Conservation (phyloP, 2,329 filamentous ascomycete genomes). For the Sclerotinia minor region DNA sequence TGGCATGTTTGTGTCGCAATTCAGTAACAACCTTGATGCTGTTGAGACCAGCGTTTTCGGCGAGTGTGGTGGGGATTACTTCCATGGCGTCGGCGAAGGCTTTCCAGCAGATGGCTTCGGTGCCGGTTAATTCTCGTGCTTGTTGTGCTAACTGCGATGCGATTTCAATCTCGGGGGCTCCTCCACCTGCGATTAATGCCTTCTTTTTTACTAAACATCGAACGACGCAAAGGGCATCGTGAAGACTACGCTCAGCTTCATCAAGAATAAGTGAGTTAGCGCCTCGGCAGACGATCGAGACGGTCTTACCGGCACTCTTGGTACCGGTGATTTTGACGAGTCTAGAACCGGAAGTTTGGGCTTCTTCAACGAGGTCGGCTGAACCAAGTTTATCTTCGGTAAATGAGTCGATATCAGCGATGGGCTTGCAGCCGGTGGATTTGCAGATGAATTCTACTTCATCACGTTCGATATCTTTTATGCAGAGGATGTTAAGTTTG, state of each 20-base stretch:
- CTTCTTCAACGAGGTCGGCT: constrained; percentile 91
- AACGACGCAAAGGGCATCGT: constrained; percentile 97
- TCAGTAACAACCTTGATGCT: constrained; percentile 99
- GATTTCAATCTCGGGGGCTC: constrained; percentile 95
- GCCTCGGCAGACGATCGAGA: constrained; percentile 91
- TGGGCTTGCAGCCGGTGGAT: constrained; percentile 96
- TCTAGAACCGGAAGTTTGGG: constrained; percentile 80
- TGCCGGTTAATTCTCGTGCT: constrained; percentile 80
- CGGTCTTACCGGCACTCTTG: constrained; percentile 79
- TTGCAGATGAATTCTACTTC: constrained; percentile 99
- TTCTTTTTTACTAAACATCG: constrained; percentile 99
- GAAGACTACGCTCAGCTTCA: constrained; percentile 92
- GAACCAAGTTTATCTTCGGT: constrained; percentile 96
- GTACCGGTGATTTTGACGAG: constrained; percentile 96
- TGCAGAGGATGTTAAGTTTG: constrained; percentile 89
- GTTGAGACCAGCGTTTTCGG: constrained; percentile 96
- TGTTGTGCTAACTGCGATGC: constrained; percentile 81
- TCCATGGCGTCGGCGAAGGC: constrained; percentile 97
- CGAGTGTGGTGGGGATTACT: constrained; percentile 92
- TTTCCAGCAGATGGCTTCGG: constrained; percentile 98
- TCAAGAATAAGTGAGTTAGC: constrained; percentile 94
- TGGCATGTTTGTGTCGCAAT: constrained; percentile 87
- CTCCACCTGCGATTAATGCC: constrained; percentile 95
- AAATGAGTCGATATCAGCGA: constrained; percentile 97
- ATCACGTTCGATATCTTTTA: constrained; percentile 98